Conservation (phyloP, 139 green algal genomes). For the Astrephomene gubernaculifera region DNA sequence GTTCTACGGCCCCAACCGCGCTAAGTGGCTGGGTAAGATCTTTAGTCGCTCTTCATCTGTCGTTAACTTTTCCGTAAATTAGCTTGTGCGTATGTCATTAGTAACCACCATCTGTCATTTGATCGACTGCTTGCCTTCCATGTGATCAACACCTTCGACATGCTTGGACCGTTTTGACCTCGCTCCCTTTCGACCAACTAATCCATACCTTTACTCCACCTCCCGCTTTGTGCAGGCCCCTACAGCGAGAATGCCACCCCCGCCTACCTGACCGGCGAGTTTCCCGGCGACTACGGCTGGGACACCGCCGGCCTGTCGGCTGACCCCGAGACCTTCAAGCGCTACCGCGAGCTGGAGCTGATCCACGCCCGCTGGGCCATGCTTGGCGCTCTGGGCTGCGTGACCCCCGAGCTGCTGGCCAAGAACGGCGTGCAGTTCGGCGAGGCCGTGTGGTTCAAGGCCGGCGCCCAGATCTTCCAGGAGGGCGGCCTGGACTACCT, state of each 20-base stretch:
- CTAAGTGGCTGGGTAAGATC: constrained; percentile 32
- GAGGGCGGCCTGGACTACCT: constrained; percentile 94
- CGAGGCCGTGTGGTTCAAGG: constrained; percentile 97
- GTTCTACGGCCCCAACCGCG: constrained; percentile 47
- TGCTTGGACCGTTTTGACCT: background rate
- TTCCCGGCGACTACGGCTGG: constrained; percentile 95
- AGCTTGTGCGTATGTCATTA: background rate
- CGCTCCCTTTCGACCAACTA: too few species aligned
- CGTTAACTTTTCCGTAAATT: too few species aligned
- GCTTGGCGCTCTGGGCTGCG: constrained; percentile 90
- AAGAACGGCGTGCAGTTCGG: constrained; percentile 69
- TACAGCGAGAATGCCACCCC: constrained; percentile 41
- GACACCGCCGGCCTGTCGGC: constrained; percentile 94
- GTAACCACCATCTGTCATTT: background rate
- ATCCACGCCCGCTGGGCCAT: constrained; percentile 99
- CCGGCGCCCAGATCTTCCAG: constrained; percentile 93
- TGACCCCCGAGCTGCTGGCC: constrained; percentile 70
- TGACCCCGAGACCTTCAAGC: constrained; percentile 82
- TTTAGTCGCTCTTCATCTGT: background rate
- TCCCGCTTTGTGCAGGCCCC: background rate
- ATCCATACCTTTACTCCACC: too few species aligned
- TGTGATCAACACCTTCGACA: background rate
- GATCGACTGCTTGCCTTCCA: background rate
- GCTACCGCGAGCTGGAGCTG: constrained; percentile 96
- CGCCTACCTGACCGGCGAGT: constrained; percentile 88